Percentiles rank a stretch among this genome's conserved stretches.
These are phyloP conservation scores for Daldinia loculata DNA, from an alignment of 495 filamentous ascomycete genomes.

Conservation along the genomic window DNA sequence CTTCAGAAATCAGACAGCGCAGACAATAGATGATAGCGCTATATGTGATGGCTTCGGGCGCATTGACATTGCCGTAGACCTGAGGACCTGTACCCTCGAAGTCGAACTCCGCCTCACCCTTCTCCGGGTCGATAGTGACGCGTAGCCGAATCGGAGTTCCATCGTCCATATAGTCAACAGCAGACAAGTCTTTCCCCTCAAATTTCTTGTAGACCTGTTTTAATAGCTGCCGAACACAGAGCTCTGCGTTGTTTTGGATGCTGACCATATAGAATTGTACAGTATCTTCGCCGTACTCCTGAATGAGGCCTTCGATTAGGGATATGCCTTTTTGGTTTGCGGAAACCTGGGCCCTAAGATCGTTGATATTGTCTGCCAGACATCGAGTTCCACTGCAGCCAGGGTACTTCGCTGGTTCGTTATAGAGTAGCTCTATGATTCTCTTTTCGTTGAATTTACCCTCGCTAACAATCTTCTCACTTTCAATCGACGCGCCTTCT, in stretches of 20 bases:
- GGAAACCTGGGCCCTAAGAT: conserved; percentile 94
- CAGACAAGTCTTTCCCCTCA: conserved; percentile 74
- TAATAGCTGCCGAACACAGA: conserved; percentile 84
- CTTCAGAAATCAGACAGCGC: conserved; percentile 88
- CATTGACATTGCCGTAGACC: conserved; percentile 95
- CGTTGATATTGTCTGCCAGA: conserved; percentile 92
- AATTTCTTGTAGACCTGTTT: conserved; percentile 80
- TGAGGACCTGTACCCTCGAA: conserved; percentile 91
- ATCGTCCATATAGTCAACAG: conserved; percentile 93
- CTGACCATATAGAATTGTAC: conserved; percentile 96
- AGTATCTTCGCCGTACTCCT: conserved; percentile 87
- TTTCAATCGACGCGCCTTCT: conserved; percentile 93
- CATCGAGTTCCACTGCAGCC: conserved; percentile 92
- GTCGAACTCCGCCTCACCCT: conserved; percentile 90
- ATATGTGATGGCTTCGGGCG: conserved; percentile 92
- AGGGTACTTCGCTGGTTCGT: conserved; percentile 83
- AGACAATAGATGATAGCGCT: conserved; percentile 97
- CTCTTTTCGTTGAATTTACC: conserved; percentile 89
- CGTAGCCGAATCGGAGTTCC: conserved; percentile 87
- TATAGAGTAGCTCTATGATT: conserved; percentile 81
- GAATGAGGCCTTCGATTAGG: conserved; percentile 83
- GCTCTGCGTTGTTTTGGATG: conserved; percentile 92
- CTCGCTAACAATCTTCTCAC: conserved; percentile 91
- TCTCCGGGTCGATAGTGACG: conserved; percentile 80
- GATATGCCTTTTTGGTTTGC: conserved; percentile 96